Conservation (phyloP, 2,329 filamentous ascomycete genomes). For the Sporothrix schenckii region DNA sequence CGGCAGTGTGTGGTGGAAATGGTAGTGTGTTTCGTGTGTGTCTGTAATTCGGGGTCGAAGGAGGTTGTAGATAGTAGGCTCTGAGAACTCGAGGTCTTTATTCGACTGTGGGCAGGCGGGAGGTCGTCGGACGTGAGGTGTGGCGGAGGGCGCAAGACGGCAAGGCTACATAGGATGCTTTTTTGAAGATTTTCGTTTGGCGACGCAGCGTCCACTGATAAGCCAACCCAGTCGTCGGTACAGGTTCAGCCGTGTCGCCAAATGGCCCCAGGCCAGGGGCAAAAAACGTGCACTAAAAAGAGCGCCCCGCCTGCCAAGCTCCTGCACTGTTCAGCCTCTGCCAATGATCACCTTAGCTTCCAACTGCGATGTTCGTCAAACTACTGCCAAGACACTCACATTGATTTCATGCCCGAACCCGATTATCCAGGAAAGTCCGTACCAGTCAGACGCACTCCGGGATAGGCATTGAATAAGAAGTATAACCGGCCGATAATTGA, state of each 20-base stretch:
- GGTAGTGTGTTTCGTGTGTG: not conserved
- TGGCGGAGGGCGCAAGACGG: not conserved
- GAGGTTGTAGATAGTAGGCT: not conserved
- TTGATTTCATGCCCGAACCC: constrained; percentile 2
- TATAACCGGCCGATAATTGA: not conserved
- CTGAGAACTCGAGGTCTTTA: no score
- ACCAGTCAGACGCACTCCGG: not conserved
- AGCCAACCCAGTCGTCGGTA: not conserved
- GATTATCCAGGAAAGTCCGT: not conserved
- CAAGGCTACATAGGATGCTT: not conserved
- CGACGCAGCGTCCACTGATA: constrained; percentile 1
- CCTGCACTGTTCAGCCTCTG: not conserved
- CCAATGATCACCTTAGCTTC: not conserved
- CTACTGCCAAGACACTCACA: constrained; percentile 6
- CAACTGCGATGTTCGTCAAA: constrained; percentile 1
- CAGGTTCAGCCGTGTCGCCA: constrained; percentile 17
- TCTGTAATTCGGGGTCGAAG: not conserved
- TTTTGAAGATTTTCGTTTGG: not conserved
- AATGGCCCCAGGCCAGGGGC: not conserved
- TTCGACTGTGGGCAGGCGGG: not conserved
- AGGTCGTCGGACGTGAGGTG: not conserved
- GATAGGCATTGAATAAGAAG: constrained; percentile 4
- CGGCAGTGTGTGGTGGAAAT: not conserved
- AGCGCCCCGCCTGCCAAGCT: constrained; percentile 6
- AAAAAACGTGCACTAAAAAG: constrained; percentile 4